Evolutionary conservation across 805 yeast species (phyloP), one percentile per base, ranked within the genome.

Genomic region (Pachysolen tannophilus): DNA sequence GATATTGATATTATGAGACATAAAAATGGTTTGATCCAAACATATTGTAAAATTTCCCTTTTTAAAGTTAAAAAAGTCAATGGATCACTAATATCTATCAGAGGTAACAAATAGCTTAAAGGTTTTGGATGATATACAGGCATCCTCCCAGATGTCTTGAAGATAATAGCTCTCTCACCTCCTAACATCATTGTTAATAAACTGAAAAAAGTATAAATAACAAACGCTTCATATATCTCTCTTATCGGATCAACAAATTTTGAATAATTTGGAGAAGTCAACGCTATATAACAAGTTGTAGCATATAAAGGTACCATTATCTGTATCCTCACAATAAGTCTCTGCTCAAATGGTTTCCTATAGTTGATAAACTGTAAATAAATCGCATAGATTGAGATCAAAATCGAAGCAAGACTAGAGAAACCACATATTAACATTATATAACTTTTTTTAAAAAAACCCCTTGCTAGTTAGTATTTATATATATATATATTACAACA

Each of bases 151-250:
- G 82, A 69, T 16, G 83, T 65, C 41, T 67, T 61, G 33, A 83
- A 73, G 21, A 92, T 79, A 18, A 92, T 86, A 39, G 75, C 75
- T 33, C 94, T 67, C 52, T 94, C 98, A 13, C 98, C 99, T 0
- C 97, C 97, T 8, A 92, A 65, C 63, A 86, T 72, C 43, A 78
- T 73, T 1, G 94, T 86, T 36, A 92, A 63, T 20, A 87, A 65
- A 21, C 90, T 72, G 62, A 84, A 90, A 54, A 92, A 92, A 2
- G 96, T 86, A 56, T 92, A 92, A 23, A 92, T 83, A 23, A 88
- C 96, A 58, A 92, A 85, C 1, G 97, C 97, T 56, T 92, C 98
- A 56, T 92, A 92, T 2, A 90, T 74, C 53, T 92, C 98, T 30
- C 92, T 65, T 0, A 83, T 48, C 0, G 95, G 94, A 45, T 82